These are phyloP conservation scores for Dentipellis sp. DNA, from an alignment of 768 basidiomycete genomes.

Conservation along the genomic window DNA sequence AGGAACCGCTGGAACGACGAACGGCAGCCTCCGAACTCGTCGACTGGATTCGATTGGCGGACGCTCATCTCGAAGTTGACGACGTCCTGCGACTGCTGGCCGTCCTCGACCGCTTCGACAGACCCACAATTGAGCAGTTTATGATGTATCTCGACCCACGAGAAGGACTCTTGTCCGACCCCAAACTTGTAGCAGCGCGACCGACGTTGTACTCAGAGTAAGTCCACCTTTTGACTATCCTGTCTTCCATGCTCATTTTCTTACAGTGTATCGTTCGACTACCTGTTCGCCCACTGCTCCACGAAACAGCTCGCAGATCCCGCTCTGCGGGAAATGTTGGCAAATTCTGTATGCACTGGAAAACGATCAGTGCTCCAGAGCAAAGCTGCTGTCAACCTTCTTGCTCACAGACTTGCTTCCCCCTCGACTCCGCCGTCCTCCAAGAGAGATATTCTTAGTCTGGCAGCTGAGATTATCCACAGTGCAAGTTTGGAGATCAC, in stretches of 20 bases:
- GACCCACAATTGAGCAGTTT: constrained; percentile 33
- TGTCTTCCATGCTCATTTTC: not conserved
- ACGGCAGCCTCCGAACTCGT: constrained; percentile 44
- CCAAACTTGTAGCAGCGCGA: not conserved
- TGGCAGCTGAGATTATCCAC: not conserved
- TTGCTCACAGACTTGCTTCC: not conserved
- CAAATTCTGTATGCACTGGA: not conserved
- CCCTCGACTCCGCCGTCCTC: not conserved
- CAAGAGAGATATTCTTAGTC: not conserved
- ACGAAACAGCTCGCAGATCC: not conserved
- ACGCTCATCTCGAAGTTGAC: constrained; percentile 21
- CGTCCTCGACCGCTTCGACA: constrained; percentile 32
- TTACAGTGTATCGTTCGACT: not conserved
- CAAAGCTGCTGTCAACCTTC: not conserved
- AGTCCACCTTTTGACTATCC: not conserved
- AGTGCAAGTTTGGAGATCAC: not conserved
- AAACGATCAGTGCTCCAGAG: not conserved
- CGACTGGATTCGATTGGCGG: constrained; percentile 51
- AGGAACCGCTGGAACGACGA: constrained; percentile 17
- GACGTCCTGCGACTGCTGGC: constrained; percentile 34
- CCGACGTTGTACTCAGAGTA: not conserved
- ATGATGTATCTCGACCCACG: constrained; percentile 35
- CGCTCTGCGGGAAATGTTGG: not conserved
- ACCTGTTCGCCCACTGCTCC: not conserved
- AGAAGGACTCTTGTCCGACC: constrained; percentile 28